Evolutionary conservation across 805 yeast species (phyloP), one percentile per base, ranked within the genome.

Genomic region (Myxozyma neotropica): DNA sequence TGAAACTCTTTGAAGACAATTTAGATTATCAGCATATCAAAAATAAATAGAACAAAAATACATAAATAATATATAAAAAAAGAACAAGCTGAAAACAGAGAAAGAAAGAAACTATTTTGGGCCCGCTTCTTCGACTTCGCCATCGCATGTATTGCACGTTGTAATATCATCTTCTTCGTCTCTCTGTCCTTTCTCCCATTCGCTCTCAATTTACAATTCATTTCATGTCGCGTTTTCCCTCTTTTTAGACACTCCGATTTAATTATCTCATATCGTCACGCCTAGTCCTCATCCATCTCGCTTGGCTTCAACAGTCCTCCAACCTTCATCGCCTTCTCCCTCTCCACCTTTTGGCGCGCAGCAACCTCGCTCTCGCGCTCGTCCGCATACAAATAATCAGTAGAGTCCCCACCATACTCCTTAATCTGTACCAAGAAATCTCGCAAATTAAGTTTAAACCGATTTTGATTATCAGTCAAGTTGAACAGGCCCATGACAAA

Each of bases 341-440:
- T 86, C 68, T 89, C 93, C 61, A 80, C 72, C 71, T 80, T 82
- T 65, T 79, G 81, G 72, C 84, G 86, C 73, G 89, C 96, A 63
- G 79, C 74, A 60, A 83, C 73, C 72, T 89, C 96, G 52, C 78
- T 78, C 73, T 90, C 96, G 71, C 85, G 88, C 71, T 93, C 99
- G 71, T 94, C 98, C 10, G 95, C 96, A 75, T 86, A 93, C 72
- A 93, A 79, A 73, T 94, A 94, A 73, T 92, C 97, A 23, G 96
- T 90, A 57, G 96, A 85, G 73, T 89, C 96, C 31, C 98, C 98
- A 61, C 98, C 99, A 71, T 82, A 84, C 75, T 93, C 96, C 76
- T 91, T 92, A 74, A 93, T 89, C 78, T 94, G 98, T 44, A 94
- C 95, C 73, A 94, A 81, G 83, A 94, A 94, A 76, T 94, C 99